Percentiles rank a stretch among this genome's conserved stretches.
phyloP scores from a whole-genome alignment of 2,329 filamentous ascomycete genomes.

The Colletotrichum salicis region DNA sequence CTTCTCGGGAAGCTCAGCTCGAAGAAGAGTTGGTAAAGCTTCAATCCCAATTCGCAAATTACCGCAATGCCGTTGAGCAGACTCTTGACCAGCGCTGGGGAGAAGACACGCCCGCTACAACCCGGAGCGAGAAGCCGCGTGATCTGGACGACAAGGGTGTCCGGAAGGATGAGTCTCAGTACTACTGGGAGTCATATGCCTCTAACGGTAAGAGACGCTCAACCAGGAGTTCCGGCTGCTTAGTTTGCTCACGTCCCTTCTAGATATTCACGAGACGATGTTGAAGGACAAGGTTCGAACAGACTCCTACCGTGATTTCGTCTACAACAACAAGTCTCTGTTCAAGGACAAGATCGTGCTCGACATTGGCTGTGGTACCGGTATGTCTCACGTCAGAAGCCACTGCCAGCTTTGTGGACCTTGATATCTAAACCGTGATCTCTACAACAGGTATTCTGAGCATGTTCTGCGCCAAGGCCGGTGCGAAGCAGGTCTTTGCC shows the following conservation, averaged over 20 bases:
- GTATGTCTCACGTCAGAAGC: constrained; percentile 46
- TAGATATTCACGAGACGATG: constrained; percentile 95
- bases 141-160: constrained; percentile 37
- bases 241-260: constrained; percentile 3
- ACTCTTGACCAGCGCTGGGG: constrained; percentile 75
- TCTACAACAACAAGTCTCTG: constrained; percentile 89
- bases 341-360: constrained; percentile 89
- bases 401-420: background rate
- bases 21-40: constrained; percentile 70
- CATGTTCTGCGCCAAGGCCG: constrained; percentile 94
- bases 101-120: constrained; percentile 56
- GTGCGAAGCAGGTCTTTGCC: constrained; percentile 85
- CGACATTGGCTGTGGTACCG: constrained; percentile 87
- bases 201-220: constrained; percentile 60
- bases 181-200: constrained; percentile 72
- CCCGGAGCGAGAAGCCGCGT: constrained; percentile 36
- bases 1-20: constrained; percentile 64
- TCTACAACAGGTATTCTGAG: constrained; percentile 76
- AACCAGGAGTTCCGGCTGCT: background rate
- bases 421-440: background rate
- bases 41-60: constrained; percentile 71
- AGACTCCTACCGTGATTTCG: constrained; percentile 92
- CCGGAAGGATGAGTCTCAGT: constrained; percentile 52
- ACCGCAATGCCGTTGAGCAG: constrained; percentile 72
- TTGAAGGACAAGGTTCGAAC: constrained; percentile 90